Conservation (phyloP, 768 basidiomycete species). For the Lactifluus piperatus region DNA sequence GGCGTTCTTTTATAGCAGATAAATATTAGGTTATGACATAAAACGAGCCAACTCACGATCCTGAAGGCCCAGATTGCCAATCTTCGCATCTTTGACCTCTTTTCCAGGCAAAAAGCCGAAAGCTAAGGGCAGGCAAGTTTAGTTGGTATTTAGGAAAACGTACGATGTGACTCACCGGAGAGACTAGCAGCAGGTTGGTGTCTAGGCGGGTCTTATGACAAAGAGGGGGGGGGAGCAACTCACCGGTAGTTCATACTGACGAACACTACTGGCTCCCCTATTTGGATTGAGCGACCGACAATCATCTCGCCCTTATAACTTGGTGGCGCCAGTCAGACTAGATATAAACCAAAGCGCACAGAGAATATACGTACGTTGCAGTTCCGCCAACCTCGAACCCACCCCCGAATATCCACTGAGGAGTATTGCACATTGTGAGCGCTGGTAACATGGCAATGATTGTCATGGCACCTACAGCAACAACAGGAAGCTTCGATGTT, state of each 20-base stretch:
- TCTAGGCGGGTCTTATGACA: neutral
- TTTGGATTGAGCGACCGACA: conserved; percentile 10
- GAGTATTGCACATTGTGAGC: neutral
- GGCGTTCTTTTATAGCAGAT: conserved; percentile 22
- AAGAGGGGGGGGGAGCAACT: neutral
- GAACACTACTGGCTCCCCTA: conserved; percentile 13
- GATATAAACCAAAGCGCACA: neutral
- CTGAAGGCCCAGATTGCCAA: conserved; percentile 19
- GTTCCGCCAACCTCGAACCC: conserved; percentile 19
- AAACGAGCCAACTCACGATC: conserved; percentile 13
- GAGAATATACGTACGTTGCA: conserved; percentile 3
- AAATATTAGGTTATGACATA: neutral
- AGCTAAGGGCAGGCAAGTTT: neutral
- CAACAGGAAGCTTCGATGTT: conserved; percentile 12
- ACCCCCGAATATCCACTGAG: conserved; percentile 19
- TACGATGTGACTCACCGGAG: conserved; percentile 3
- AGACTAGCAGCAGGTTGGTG: neutral
- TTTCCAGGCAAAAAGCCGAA: conserved; percentile 16
- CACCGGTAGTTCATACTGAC: conserved; percentile 21
- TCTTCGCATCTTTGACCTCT: conserved; percentile 15
- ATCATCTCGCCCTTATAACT: conserved; percentile 13
- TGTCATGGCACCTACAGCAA: conserved; percentile 6
- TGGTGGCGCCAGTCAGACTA: neutral
- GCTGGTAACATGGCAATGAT: neutral
- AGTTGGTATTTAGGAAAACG: neutral